phyloP scores from a whole-genome alignment of 2,329 filamentous ascomycete genomes.

The Ophiobolus disseminans region DNA sequence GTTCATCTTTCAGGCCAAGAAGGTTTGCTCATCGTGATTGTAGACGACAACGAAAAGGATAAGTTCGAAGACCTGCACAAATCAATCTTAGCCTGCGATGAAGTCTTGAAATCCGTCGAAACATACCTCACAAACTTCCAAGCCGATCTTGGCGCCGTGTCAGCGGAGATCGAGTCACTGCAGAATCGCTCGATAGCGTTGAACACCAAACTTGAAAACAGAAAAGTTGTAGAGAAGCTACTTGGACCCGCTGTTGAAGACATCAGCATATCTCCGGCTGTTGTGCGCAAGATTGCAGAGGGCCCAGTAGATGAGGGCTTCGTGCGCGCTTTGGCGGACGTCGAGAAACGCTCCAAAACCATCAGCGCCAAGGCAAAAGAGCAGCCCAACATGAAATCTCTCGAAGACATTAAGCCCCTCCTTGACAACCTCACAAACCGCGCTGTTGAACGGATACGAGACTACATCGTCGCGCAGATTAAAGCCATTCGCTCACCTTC shows the following conservation, averaged over 20 bases:
- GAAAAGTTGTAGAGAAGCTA: slow-evolving; percentile 86
- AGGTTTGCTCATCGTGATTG: slow-evolving; percentile 38
- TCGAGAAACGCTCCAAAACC: slow-evolving; percentile 77
- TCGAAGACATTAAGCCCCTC: slow-evolving; percentile 83
- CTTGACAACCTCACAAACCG: slow-evolving; percentile 84
- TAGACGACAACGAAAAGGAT: slow-evolving; percentile 78
- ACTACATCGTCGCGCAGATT: slow-evolving; percentile 93
- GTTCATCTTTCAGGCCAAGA: slow-evolving; percentile 27
- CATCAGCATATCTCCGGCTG: slow-evolving; percentile 81
- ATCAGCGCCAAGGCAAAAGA: slow-evolving; percentile 73
- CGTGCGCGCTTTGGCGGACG: slow-evolving; percentile 80
- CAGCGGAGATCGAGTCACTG: slow-evolving; percentile 91
- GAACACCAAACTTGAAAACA: slow-evolving; percentile 85
- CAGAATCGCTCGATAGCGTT: slow-evolving; percentile 85
- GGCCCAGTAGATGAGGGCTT: slow-evolving; percentile 90
- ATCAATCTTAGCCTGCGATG: slow-evolving; percentile 88
- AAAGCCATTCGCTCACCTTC: slow-evolving; percentile 92
- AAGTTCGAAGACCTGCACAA: slow-evolving; percentile 90
- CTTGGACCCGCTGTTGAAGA: slow-evolving; percentile 91
- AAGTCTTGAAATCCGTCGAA: slow-evolving; percentile 92
- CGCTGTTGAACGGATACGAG: slow-evolving; percentile 91
- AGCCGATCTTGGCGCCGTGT: slow-evolving; percentile 88
- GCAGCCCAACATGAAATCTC: slow-evolving; percentile 70
- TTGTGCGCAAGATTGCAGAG: slow-evolving; percentile 85
- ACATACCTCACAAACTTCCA: slow-evolving; percentile 91